Base-by-base conservation (phyloP, 2,329 filamentous ascomycete genomes). In the Penicillium glabrum region DNA sequence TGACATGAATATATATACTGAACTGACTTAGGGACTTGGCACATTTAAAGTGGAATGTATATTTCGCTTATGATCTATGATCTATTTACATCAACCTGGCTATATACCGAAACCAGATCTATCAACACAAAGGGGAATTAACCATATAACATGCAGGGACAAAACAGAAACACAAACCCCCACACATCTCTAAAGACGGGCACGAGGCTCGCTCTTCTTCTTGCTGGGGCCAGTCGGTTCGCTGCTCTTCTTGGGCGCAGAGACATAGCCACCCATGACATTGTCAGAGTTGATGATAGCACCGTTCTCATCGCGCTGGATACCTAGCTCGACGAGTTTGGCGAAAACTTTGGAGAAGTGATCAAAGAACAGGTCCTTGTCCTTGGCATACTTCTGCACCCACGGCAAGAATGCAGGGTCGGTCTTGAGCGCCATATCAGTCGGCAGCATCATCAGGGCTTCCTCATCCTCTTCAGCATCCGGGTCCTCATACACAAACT, bases 361-460 rank as follows among this genome's bases (percentile, higher is more conserved):
- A 46, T 78, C 77, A 64, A 86, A 88, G 75, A 88, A 87, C 45
- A 79, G 59, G 0, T 86, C 84, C 70, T 86, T 86, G 64, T 88
- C 83, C 49, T 79, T 73, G 4, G 84, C 84, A 66, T 87, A 88
- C 58, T 75, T 66, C 69, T 84, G 76, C 13, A 87, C 85, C 80
- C 82, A 87, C 7, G 73, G 73, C 19, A 75, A 68, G 67, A 88
- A 88, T 6, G 61, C 67, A 3, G 76, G 69, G 61, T 88, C 85
- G 1, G 78, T 75, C 4, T 82, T 72, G 39, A 88, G 75, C 5
- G 84, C 81, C 65, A 88, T 81, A 67, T 88, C 85, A 2, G 85
- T 86, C 0, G 85, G 85, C 67, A 88, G 67, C 86, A 88, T 88
- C 86, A 88, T 88, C 43, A 88, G 73, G 54, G 82, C 82, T 56